Evolutionary conservation across 306 rosid species (phyloP), one percentile per base, ranked within the genome.

Genomic region (Quercus rubra): DNA sequence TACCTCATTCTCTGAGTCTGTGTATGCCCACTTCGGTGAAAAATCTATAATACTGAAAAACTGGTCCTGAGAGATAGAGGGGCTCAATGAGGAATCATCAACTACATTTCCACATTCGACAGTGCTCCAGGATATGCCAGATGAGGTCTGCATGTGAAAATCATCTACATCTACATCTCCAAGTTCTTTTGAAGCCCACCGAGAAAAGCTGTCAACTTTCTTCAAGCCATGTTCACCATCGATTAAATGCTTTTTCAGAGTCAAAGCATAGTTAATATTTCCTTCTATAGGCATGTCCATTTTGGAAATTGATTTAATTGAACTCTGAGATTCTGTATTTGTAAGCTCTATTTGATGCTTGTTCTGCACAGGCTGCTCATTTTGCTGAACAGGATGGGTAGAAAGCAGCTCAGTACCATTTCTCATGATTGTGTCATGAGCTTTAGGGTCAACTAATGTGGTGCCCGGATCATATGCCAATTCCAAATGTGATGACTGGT

Each of bases 151-250:
- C 95, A 91, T 89, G 59, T 83, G 90, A 74, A 92, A 80, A 85
- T 89, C 85, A 86, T 88, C 97, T 66, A 91, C 97, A 77, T 93
- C 98, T 68, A 91, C 97, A 77, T 93, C 98, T 68, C 85, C 93
- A 10, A 93, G 93, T 79, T 88, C 93, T 84, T 75, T 91, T 72
- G 83, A 75, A 75, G 89, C 79, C 98, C 98, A 93, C 31, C 98
- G 87, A 57, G 94, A 90, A 85, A 93, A 93, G 84, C 98, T 93
- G 78, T 93, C 98, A 83, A 93, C 90, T 86, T 93, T 93, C 91
- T 92, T 93, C 81, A 93, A 79, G 86, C 89, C 87, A 78, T 89
- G 94, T n/a, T 85, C 92, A 46, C 84, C 77, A 80, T 83, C 90
- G 71, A 88, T 77, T 86, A 93, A 87, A 78, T 90, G 67, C 68